These are phyloP conservation scores for Vigna mungo DNA, from an alignment of 306 rosid species.

Conservation along the genomic window DNA sequence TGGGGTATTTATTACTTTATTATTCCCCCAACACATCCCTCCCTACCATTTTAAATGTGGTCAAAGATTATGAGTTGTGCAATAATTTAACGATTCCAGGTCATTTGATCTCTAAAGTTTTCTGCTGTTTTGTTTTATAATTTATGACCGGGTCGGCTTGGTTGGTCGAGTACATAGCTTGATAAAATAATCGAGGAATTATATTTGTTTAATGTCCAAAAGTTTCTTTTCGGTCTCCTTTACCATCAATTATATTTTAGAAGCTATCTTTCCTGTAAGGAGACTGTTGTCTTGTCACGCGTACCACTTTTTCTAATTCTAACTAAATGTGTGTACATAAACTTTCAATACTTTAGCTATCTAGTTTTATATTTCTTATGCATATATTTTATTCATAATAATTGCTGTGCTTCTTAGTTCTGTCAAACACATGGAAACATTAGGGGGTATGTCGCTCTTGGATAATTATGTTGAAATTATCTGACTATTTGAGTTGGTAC, in stretches of 20 bases:
- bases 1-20: neutral
- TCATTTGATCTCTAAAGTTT: neutral
- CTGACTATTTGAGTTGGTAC: constrained; percentile 13
- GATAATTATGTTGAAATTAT: constrained; percentile 21
- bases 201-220: constrained; percentile 7
- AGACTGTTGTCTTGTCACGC: constrained; percentile 28
- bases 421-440: constrained; percentile 18
- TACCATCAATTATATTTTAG: constrained; percentile 1
- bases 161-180: constrained; percentile 21
- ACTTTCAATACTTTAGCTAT: neutral
- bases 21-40: neutral
- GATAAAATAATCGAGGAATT: constrained; percentile 23
- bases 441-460: constrained; percentile 27
- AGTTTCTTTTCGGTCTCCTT: constrained; percentile 32
- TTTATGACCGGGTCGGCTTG: constrained; percentile 8
- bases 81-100: constrained; percentile 25
- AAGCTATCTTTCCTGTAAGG: neutral
- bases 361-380: neutral
- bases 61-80: constrained; percentile 17
- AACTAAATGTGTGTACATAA: neutral
- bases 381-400: constrained; percentile 22
- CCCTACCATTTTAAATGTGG: neutral
- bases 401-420: neutral
- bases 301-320: neutral
- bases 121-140: neutral